A percentile compares a stretch with the other conserved stretches of the same genome.
These are phyloP conservation scores for Fusarium dlaminii DNA, from an alignment of 2,329 filamentous ascomycete genomes.

Conservation along the genomic window DNA sequence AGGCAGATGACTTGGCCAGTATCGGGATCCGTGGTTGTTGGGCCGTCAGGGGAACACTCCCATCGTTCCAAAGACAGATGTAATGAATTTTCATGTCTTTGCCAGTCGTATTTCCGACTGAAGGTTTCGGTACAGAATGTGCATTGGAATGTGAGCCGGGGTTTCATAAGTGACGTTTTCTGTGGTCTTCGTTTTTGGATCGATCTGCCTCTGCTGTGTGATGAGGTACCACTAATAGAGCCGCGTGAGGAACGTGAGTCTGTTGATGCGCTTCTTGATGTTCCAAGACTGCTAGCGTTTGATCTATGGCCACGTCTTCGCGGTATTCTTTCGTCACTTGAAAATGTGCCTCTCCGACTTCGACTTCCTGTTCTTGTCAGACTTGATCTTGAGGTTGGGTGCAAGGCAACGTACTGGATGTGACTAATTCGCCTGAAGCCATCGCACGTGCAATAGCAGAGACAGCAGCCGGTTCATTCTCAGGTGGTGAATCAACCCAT, in stretches of 20 bases:
- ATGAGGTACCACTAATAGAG: conserved; percentile 15
- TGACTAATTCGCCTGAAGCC: conserved; percentile 18
- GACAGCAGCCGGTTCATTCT: conserved; percentile 46
- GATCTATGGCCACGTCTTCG: conserved; percentile 19
- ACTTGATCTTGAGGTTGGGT: conserved; percentile 53
- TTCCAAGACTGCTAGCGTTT: conserved; percentile 21
- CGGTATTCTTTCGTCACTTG: conserved; percentile 8
- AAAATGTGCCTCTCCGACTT: conserved; percentile 22
- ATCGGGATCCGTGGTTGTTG: conserved; percentile 50
- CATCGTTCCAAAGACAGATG: conserved; percentile 57
- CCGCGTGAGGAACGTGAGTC: conserved; percentile 25
- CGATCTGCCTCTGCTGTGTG: conserved; percentile 5
- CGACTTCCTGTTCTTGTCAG: conserved; percentile 39
- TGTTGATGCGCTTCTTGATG: conserved; percentile 30
- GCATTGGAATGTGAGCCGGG: conserved; percentile 48
- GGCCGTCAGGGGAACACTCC: conserved; percentile 53
- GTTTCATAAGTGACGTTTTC: conserved; percentile 8
- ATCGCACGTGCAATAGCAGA: conserved; percentile 45
- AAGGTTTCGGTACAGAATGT: conserved; percentile 59
- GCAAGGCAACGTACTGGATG: neutral
- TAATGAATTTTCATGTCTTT: conserved; percentile 60
- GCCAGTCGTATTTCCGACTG: conserved; percentile 57
- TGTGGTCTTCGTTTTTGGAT: conserved; percentile 12
- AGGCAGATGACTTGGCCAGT: conserved; percentile 42
- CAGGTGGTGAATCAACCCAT: conserved; percentile 48